phyloP scores from a whole-genome alignment of 192 early-diverging fungal species.

The Chytriomyces confervae region DNA sequence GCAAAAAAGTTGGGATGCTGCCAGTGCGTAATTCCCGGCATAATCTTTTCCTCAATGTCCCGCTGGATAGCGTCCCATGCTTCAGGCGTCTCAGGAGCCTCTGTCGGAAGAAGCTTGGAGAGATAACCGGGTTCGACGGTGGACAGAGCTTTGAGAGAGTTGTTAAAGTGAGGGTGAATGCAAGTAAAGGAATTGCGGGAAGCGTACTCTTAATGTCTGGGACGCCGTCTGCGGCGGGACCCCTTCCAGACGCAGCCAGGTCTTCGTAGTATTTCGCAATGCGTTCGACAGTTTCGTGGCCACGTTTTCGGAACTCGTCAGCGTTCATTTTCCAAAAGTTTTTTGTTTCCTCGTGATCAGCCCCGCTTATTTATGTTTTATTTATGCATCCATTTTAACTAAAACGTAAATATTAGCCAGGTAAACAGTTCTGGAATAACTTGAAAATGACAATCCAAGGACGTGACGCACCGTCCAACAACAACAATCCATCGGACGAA shows the following conservation, averaged over 20 bases:
- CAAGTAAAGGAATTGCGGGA: constrained; percentile 6
- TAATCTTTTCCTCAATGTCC: constrained; percentile 63
- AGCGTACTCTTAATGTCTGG: neutral
- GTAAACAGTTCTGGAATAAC: no score
- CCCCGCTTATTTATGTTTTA: no score
- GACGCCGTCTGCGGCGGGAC: neutral
- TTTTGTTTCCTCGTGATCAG: no score
- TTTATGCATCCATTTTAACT: no score
- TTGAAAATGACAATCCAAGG: no score
- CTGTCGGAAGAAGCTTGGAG: constrained; percentile 54
- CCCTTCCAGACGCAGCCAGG: constrained; percentile 28
- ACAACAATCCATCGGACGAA: no score
- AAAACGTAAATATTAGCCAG: no score
- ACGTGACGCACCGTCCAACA: no score
- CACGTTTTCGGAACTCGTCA: constrained; percentile 59
- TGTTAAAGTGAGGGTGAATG: constrained; percentile 32
- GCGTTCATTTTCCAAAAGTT: no score
- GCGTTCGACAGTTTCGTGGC: constrained; percentile 64
- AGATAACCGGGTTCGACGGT: constrained; percentile 67
- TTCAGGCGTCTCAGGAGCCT: constrained; percentile 61
- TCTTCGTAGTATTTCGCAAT: constrained; percentile 67
- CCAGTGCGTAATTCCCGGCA: constrained; percentile 75
- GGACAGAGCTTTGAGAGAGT: constrained; percentile 44
- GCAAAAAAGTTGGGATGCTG: constrained; percentile 70
- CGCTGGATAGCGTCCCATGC: constrained; percentile 43